Base-by-base conservation (phyloP, 192 early-diverging fungal species). In the Rhizophagus clarus region DNA sequence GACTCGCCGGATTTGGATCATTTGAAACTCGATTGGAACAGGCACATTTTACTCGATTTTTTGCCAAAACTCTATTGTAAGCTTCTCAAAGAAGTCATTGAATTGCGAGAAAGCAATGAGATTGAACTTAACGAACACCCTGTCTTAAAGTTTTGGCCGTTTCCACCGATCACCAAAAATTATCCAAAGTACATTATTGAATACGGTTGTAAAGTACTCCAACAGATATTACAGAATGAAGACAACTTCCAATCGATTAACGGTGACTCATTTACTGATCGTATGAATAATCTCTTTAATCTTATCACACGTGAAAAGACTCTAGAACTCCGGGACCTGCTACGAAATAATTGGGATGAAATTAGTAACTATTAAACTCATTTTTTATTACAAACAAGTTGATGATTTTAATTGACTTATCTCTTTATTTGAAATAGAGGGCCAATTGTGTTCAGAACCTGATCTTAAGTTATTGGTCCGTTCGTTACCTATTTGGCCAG, bases 1-100 rank as follows among this genome's bases (percentile, higher is more conserved):
- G 15, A 40, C 20, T 4, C 15, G 6, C 37, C 37, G 24, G 74
- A 76, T 76, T 9, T 62, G 22, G 74, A 76, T 37, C 42, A 49
- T 72, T 42, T 26, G 45, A 76, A 62, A 42, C 74, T 76, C 3
- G 60, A 62, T 14, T 76, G 74, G 74, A 76, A 76, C 37, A 42
- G 61, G 6, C 61, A 76, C 63, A 76, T 76, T 3, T 3, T 76
- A 15, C 51, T 62, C 2, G 34, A 62, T 6, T 60, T 76, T 20
- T 37, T 76, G 10, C 74, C 74, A 4, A 34, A 62, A 32, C 12
- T 76, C 12, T 32, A 72, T 72, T 72, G 70, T 3, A n/a, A 28
- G 15, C 70, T 72, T 24, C 11, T 72, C 8, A 28, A 49, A 49
- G 24, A 72, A 72, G 24, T 26, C 5, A n/a, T 72, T 0, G 26